Conservation (phyloP, 352 stramenopile genomes). For the Globisporangium ultimum region DNA sequence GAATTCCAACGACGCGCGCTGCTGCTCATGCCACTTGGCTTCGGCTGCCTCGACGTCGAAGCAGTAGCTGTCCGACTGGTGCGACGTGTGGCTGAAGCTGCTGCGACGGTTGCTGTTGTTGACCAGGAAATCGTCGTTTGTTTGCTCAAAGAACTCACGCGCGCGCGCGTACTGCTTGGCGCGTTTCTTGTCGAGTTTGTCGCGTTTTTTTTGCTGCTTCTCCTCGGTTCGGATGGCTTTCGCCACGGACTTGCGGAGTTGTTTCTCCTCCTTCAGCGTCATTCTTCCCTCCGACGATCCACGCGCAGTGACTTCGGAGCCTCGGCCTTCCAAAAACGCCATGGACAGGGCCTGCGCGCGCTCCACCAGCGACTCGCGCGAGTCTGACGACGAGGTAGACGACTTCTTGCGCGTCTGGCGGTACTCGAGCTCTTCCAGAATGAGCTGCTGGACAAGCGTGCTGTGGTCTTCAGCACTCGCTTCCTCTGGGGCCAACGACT, state of each 20-base stretch:
- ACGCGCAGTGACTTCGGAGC: conserved; percentile 5
- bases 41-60: conserved; percentile 9
- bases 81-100: conserved; percentile 2
- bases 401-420: background rate
- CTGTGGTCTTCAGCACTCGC: background rate
- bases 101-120: background rate
- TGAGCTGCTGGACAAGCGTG: conserved; percentile 11
- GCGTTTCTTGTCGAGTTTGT: conserved; percentile 20
- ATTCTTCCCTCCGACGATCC: background rate
- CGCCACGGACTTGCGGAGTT: conserved; percentile 28
- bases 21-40: conserved; percentile 2
- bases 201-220: conserved; percentile 30
- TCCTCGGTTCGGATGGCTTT: conserved; percentile 24
- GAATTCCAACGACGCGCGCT: conserved; percentile 5
- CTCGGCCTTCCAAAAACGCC: conserved; percentile 9
- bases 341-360: conserved; percentile 11
- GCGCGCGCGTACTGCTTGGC: conserved; percentile 13
- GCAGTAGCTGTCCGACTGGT: conserved; percentile 10
- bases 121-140: background rate
- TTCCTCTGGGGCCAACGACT: conserved; percentile 4
- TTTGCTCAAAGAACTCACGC: conserved; percentile 17
- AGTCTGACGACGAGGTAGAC: background rate
- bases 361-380: conserved; percentile 9
- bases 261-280: conserved; percentile 26
- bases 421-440: conserved; percentile 14